Base-by-base conservation (phyloP, 371 early-diverging fungal genomes). In the Zychaea mexicana region DNA sequence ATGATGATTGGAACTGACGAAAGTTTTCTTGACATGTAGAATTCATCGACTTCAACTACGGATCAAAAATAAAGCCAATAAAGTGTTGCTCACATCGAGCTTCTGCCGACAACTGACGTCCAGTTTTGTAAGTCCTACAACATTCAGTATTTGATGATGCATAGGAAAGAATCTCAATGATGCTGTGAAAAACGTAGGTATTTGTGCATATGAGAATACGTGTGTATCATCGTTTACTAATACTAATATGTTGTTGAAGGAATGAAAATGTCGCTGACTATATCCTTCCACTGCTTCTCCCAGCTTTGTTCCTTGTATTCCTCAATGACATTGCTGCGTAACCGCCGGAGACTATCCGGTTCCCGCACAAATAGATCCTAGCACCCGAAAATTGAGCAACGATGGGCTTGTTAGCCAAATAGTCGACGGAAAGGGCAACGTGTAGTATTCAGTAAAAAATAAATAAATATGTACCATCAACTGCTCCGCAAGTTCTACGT, bases 401-500 rank as follows among this genome's bases (percentile, higher is more conserved):
- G n/a, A n/a, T n/a, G n/a, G n/a, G n/a, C n/a, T n/a, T n/a, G n/a
- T n/a, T n/a, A n/a, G n/a, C n/a, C n/a, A n/a, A n/a, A n/a, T n/a
- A n/a, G n/a, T n/a, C 28, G 45, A 46, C 60, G 42, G 61, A 39
- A 57, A 52, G 19, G 24, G 38, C 3, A 54, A 3, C 22, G 32
- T n/a, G 38, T n/a, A 7, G 28, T 49, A 49, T 17, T n/a, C 24
- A 31, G 38, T 32, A 7, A 60, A 27, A 12, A 58, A 31, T 52
- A 47, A 6, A 33, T 24, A 33, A 17, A 22, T 21, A 26, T 19
- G 62, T 79, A 83, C 83, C 74, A 67, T 62, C 12, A 79, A 64
- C 60, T 88, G 85, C 49, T 78, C 66, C 26, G 82, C 81, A 26
- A 97, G 82, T 70, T 94, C 89, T 12, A 75, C 74, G 2, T 91